Evolutionary conservation across 805 yeast genomes (phyloP).

Genomic region (Yarrowia phangngaensis): DNA sequence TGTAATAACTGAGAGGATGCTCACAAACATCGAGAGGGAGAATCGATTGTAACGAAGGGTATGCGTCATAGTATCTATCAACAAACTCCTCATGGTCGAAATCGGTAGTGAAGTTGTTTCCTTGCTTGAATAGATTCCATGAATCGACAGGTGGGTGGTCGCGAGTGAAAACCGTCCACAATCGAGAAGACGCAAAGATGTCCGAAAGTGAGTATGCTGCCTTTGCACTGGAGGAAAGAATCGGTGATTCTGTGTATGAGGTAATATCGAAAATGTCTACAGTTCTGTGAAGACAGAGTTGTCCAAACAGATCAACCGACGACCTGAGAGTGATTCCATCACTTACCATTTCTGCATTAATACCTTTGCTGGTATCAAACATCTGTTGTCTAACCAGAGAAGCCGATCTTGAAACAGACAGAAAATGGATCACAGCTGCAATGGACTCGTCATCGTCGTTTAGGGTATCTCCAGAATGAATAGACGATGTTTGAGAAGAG

Average conservation of each 20-base stretch:
- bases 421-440: conserved; percentile 38
- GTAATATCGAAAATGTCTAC: background rate
- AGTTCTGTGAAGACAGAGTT: conserved; percentile 12
- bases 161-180: conserved; percentile 15
- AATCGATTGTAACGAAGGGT: conserved; percentile 29
- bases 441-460: conserved; percentile 29
- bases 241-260: conserved; percentile 6
- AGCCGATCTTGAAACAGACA: conserved; percentile 41
- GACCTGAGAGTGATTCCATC: conserved; percentile 39
- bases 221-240: background rate
- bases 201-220: conserved; percentile 1
- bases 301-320: conserved; percentile 30
- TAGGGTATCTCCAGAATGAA: conserved; percentile 26
- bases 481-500: conserved; percentile 30
- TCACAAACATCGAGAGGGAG: conserved; percentile 36
- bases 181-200: conserved; percentile 8
- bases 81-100: conserved; percentile 26
- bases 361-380: conserved; percentile 40
- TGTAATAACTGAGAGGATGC: conserved; percentile 28
- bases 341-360: conserved; percentile 40
- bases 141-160: conserved; percentile 19
- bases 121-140: conserved; percentile 17
- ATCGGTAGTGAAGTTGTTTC: conserved; percentile 24
- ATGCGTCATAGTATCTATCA: conserved; percentile 13
- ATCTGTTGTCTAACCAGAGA: conserved; percentile 34